Evolutionary conservation across 805 yeast species (phyloP).

Genomic region (Priceomyces fermenticarens): DNA sequence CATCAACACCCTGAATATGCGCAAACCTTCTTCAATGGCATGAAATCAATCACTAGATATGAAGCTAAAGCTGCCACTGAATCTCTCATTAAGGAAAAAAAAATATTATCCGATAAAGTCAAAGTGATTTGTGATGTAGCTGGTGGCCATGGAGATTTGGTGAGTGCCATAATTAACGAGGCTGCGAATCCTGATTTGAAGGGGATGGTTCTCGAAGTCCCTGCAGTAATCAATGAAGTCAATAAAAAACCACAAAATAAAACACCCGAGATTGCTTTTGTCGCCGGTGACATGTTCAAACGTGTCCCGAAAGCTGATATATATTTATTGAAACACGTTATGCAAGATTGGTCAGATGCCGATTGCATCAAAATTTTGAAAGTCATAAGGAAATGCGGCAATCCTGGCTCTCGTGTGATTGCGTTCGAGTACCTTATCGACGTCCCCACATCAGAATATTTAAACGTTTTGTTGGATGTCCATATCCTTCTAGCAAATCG

Average conservation of each 20-base stretch:
- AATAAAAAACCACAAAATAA: neutral
- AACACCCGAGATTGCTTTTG: neutral
- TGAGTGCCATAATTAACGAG: neutral
- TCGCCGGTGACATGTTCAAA: neutral
- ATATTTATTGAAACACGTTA: neutral
- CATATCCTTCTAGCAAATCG: neutral
- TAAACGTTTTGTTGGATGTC: no score
- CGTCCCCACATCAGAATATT: neutral
- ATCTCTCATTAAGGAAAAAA: neutral
- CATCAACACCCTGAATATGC: slow-evolving; percentile 1
- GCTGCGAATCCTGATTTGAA: neutral
- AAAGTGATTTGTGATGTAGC: slow-evolving; percentile 1
- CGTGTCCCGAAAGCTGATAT: neutral
- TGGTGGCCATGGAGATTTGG: neutral
- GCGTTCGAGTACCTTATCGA: slow-evolving; percentile 1
- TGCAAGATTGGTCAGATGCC: slow-evolving; percentile 1
- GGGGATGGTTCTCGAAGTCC: neutral
- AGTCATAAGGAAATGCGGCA: neutral
- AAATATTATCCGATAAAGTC: neutral
- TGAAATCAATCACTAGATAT: neutral
- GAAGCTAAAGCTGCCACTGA: neutral
- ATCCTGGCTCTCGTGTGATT: slow-evolving; percentile 1
- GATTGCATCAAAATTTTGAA: slow-evolving; percentile 1
- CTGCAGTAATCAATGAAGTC: neutral
- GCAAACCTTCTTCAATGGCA: neutral